Conservation (phyloP, 345 rosid species). For the Jatropha curcas region DNA sequence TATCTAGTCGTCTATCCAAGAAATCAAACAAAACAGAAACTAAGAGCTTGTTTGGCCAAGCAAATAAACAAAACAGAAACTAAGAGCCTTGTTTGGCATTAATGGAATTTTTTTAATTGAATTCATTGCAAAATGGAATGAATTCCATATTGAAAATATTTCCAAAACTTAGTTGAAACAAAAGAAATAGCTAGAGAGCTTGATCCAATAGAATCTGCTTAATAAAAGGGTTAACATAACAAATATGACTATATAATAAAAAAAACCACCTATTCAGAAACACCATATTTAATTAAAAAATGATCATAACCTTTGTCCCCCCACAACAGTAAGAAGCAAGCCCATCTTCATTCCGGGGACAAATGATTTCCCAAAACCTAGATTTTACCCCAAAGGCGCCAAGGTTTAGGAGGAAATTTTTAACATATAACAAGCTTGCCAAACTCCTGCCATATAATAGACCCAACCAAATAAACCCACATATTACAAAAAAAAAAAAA, state of each 20-base stretch:
- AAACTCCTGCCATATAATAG: background rate
- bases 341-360: slow-evolving; percentile 86
- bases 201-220: background rate
- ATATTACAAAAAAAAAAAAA: too few relatives aligned
- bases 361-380: too few relatives aligned
- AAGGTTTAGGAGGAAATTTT: slow-evolving; percentile 29
- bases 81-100: too few relatives aligned
- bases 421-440: background rate
- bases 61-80: too few relatives aligned
- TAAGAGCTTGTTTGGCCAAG: too few relatives aligned
- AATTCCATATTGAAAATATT: background rate
- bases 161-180: background rate
- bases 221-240: background rate
- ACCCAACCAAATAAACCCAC: too few relatives aligned
- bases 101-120: too few relatives aligned
- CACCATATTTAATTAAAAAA: background rate
- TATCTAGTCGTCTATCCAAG: background rate
- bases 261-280: background rate
- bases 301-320: slow-evolving; percentile 74
- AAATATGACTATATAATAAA: background rate
- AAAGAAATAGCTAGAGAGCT: background rate
- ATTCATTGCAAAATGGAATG: too few relatives aligned
- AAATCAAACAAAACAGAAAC: background rate
- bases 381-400: slow-evolving; percentile 51
- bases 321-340: slow-evolving; percentile 83